Percentiles rank a stretch among this genome's conserved stretches.
Evolutionary conservation across 805 yeast species (phyloP).

Genomic region (Suhomyces canberraensis): DNA sequence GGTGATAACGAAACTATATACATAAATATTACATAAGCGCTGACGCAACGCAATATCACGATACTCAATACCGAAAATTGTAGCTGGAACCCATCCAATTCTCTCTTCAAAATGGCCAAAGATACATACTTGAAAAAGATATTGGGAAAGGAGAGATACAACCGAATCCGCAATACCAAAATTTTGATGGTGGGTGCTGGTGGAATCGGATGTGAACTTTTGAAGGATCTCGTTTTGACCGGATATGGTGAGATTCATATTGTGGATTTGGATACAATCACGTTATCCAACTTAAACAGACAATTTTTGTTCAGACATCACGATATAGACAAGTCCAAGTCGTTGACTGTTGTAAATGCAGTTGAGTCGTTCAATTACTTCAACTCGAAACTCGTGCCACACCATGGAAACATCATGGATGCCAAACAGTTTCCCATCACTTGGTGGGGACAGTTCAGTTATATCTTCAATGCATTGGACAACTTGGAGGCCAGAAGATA

Average conservation of each 20-base stretch:
- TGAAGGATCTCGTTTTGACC: conserved; percentile 73
- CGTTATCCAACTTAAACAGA: conserved; percentile 85
- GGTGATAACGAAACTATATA: too few species aligned
- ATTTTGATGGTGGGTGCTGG: conserved; percentile 93
- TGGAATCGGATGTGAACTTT: conserved; percentile 90
- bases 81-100: too few species aligned
- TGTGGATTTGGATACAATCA: conserved; percentile 95
- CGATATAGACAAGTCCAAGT: conserved; percentile 86
- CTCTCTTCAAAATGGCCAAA: conserved; percentile 29
- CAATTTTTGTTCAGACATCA: conserved; percentile 87
- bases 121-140: conserved; percentile 43
- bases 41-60: neutral
- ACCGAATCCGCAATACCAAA: conserved; percentile 38
- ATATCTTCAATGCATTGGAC: conserved; percentile 90
- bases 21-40: neutral
- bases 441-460: conserved; percentile 72
- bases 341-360: conserved; percentile 79
- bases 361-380: conserved; percentile 67
- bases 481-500: conserved; percentile 89
- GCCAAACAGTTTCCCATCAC: conserved; percentile 60
- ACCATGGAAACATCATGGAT: conserved; percentile 88
- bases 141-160: conserved; percentile 38
- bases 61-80: neutral
- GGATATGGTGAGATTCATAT: conserved; percentile 86
- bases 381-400: conserved; percentile 63